Evolutionary conservation across 2,329 filamentous ascomycete species (phyloP).

Genomic region (Colletotrichum tabaci): DNA sequence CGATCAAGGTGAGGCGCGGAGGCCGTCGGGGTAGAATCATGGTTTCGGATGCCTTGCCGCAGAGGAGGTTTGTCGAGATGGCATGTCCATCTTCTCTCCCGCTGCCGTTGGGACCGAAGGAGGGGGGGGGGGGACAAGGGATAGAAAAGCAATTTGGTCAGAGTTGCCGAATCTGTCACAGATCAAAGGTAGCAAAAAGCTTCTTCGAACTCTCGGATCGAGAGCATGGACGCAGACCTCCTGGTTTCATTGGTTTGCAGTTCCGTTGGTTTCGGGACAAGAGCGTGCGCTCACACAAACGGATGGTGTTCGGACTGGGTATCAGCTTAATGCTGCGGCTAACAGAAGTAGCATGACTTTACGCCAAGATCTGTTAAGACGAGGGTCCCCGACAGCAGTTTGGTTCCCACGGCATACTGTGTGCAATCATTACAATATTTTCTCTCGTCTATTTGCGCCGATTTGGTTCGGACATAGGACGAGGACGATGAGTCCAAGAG

Average conservation of each 20-base stretch:
- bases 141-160: neutral
- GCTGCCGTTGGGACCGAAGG: neutral
- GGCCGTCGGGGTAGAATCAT: conserved; percentile 3
- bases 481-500: too few relatives aligned
- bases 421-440: too few relatives aligned
- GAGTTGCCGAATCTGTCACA: neutral
- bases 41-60: neutral
- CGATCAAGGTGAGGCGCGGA: neutral
- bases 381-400: too few relatives aligned
- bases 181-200: neutral
- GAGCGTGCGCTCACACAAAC: neutral
- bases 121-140: too few relatives aligned
- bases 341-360: neutral
- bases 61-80: neutral
- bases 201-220: neutral
- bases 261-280: too few relatives aligned
- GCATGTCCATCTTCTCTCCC: neutral
- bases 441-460: too few relatives aligned
- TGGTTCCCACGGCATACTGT: too few relatives aligned
- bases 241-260: neutral
- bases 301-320: neutral
- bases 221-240: neutral
- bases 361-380: too few relatives aligned
- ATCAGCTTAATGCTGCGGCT: neutral
- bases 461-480: too few relatives aligned